A percentile compares a stretch with the other conserved stretches of the same genome.
Evolutionary conservation across 2,329 filamentous ascomycete species (phyloP).

Genomic region (Calycina marina): DNA sequence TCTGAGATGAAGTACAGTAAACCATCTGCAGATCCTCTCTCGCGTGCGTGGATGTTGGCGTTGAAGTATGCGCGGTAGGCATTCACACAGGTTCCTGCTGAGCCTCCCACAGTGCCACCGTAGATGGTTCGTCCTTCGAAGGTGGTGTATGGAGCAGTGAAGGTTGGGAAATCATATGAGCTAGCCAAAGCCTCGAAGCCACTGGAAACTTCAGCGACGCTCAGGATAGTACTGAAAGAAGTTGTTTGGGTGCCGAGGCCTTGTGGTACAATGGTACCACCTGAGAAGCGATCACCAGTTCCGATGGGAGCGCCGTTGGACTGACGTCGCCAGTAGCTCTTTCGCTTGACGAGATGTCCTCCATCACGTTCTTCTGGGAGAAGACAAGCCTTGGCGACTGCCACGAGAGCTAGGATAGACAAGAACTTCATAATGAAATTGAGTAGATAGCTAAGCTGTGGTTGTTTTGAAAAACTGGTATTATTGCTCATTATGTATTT

Average conservation of each 20-base stretch:
- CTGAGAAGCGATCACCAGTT: conserved; percentile 28
- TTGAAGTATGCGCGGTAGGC: conserved; percentile 36
- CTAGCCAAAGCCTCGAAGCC: conserved; percentile 27
- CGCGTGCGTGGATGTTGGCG: conserved; percentile 40
- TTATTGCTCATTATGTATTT: background rate
- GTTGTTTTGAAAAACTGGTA: background rate
- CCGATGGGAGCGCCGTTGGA: conserved; percentile 24
- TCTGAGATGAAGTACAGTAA: conserved; percentile 43
- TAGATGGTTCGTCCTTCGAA: conserved; percentile 27
- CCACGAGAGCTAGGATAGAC: conserved; percentile 7
- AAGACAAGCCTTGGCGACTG: conserved; percentile 22
- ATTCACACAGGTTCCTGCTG: conserved; percentile 25
- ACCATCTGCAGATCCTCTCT: conserved; percentile 40
- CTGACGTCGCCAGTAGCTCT: no score
- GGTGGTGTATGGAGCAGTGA: conserved; percentile 28
- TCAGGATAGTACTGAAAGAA: conserved; percentile 27
- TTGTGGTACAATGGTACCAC: conserved; percentile 26
- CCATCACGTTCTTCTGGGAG: conserved; percentile 25
- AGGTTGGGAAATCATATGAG: conserved; percentile 26
- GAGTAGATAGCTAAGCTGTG: background rate
- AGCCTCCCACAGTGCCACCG: conserved; percentile 30
- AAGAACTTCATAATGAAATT: conserved; percentile 12
- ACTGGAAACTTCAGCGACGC: conserved; percentile 27
- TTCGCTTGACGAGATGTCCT: conserved; percentile 5
- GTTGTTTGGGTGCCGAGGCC: conserved; percentile 27